phyloP scores from a whole-genome alignment of 1,139 yeast species.

The Hyphopichia fennica region DNA sequence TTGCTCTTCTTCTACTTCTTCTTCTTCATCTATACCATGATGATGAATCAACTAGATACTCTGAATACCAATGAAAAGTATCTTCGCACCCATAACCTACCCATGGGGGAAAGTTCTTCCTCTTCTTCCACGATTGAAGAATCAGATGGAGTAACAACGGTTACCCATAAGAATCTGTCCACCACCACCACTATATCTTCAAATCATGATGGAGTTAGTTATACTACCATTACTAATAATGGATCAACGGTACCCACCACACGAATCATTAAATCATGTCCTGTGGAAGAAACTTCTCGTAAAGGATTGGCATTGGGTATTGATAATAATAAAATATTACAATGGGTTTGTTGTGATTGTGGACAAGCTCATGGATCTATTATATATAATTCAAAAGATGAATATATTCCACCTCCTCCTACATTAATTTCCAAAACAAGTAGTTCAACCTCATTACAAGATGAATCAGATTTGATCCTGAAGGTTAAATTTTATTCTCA shows the following conservation, averaged over 20 bases:
- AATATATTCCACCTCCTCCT: conserved; percentile 2
- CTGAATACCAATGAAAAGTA: too few species aligned
- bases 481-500: conserved; percentile 31
- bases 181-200: conserved; percentile 1
- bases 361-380: conserved; percentile 52
- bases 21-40: too few species aligned
- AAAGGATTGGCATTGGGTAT: background rate
- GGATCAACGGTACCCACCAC: background rate
- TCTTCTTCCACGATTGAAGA: background rate
- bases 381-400: conserved; percentile 17
- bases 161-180: background rate
- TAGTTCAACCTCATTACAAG: background rate
- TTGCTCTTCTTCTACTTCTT: too few species aligned
- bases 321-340: conserved; percentile 41
- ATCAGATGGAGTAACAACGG: background rate
- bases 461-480: conserved; percentile 9
- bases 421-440: background rate
- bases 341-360: conserved; percentile 56
- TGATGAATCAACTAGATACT: too few species aligned
- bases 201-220: background rate
- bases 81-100: background rate
- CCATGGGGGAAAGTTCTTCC: too few species aligned
- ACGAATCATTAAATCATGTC: background rate
- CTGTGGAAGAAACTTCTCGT: too few species aligned
- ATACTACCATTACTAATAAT: background rate